Evolutionary conservation across 2,329 filamentous ascomycete genomes (phyloP), one percentile per base, ranked within the genome.

Genomic region (Verticillium alfalfae): DNA sequence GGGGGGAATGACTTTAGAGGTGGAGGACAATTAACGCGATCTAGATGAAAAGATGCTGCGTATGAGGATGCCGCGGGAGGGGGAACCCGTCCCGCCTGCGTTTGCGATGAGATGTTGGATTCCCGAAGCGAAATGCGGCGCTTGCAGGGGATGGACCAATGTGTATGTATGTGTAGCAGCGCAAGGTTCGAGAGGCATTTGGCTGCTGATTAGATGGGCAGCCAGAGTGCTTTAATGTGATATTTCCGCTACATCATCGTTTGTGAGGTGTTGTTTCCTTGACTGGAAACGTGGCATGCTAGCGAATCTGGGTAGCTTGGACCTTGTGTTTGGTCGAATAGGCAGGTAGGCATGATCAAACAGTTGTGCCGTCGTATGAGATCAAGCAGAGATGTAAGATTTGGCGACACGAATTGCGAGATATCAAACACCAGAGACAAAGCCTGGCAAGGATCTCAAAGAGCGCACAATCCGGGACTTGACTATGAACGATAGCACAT

Each of bases 141-240:
- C 45, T 52, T 26, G 45, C 45, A 52, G 45, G 18, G 45, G 45
- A 52, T 22, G 45, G 45, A 52, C 45, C 45, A 52, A 52, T 52
- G 45, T 52, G 45, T 52, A 52, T 26, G 45, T 52, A 62, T 65
- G 63, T 65, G 58, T 62, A 60, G 60, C 61, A 60, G 63, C 63
- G 63, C 60, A 62, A 60, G 63, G 63, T 64, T 56, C 60, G 58
- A 34, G 18, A 38, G 58, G 58, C 58, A 59, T 59, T 63, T 61
- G 63, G 63, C 61, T 57, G 63, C 61, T 57, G 61, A 62, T 66
- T 63, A 65, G 64, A 66, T 56, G 63, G 59, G 64, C 64, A 66
- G 63, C 60, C 61, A 65, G 63, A 63, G 63, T 59, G 64, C 64
- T 66, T 61, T 63, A 66, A 66, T 66, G 64, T 65, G 64, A 66